Base-by-base conservation (phyloP, 148 eudicot species). In the Camellia granthamiana region DNA sequence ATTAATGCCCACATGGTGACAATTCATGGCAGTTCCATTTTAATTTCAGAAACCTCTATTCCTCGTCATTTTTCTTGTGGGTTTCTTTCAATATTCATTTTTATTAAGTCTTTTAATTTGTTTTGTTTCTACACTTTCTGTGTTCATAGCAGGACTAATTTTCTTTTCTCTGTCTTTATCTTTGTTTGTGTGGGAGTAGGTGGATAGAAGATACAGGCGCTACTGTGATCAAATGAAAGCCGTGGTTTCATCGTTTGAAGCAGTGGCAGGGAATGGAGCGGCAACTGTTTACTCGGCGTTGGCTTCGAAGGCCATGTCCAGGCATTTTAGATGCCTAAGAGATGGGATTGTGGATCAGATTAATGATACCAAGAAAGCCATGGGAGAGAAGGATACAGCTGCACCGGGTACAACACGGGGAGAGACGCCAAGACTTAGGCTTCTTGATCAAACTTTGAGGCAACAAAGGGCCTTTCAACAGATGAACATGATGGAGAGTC, bases 291-390 rank as follows among this genome's bases (percentile, higher is more conserved):
- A 96, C 85, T 88, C 98, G 5, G 84, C 89, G 79, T 81, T 92
- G 63, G 98, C 98, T 13, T 91, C 97, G 6, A 94, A 88, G 88
- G 98, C 98, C 65, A 96, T 96, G 99, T 96, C 99, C 72, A 91
- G 90, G 85, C 99, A 96, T 78, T 96, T 96, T 46, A 85, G 94
- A 70, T 86, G 95, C 66, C 68, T 94, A 47, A 91, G 92, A 77
- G 99, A 96, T 78, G 91, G 95, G 23, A 84, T 96, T 75, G 88
- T 92, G 69, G 80, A 61, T 13, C 95, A 94, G 70, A 87, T 96
- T 6, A 96, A 91, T 89, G 91, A 87, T 46, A 88, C 92, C 2
- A 92, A 86, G 79, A 88, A 86, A 78, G 97, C 92, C 5, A 88
- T 94, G 91, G 98, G 95, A 1, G 98, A 94, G 51, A 92, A 92